Evolutionary conservation across 1,284 basidiomycete species (phyloP).

Genomic region (Cystobasidium slooffiae): DNA sequence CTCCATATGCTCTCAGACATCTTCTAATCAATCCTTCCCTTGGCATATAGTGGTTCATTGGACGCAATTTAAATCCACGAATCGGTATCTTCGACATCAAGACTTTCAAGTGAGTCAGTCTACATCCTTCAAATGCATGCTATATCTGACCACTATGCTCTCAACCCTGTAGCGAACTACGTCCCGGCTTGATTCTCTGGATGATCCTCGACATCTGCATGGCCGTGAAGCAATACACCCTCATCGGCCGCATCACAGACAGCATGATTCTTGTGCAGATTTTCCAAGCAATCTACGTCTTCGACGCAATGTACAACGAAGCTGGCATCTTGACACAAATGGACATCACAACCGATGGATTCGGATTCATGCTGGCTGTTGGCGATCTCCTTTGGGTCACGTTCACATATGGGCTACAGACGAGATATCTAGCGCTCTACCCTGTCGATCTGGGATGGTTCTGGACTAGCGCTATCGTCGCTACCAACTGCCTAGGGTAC

Average conservation of each 20-base stretch:
- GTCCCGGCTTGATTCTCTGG: conserved; percentile 97
- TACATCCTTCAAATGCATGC: background rate
- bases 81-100: conserved; percentile 92
- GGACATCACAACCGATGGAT: conserved; percentile 98
- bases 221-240: conserved; percentile 85
- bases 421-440: conserved; percentile 87
- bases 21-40: background rate
- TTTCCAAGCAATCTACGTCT: conserved; percentile 87
- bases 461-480: conserved; percentile 68
- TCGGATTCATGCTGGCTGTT: conserved; percentile 96
- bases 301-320: conserved; percentile 86
- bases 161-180: conserved; percentile 69
- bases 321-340: conserved; percentile 80
- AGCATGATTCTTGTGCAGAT: conserved; percentile 86
- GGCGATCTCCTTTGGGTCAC: conserved; percentile 96
- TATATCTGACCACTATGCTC: background rate
- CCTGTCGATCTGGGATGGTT: conserved; percentile 76
- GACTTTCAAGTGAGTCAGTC: conserved; percentile 69
- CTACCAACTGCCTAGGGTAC: conserved; percentile 76
- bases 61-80: conserved; percentile 88
- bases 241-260: conserved; percentile 75
- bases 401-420: conserved; percentile 91
- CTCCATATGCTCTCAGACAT: background rate
- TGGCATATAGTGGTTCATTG: conserved; percentile 84
- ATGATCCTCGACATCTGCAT: conserved; percentile 86